Evolutionary conservation across 2,329 filamentous ascomycete genomes (phyloP).

Genomic region (Colletotrichum noveboracense): DNA sequence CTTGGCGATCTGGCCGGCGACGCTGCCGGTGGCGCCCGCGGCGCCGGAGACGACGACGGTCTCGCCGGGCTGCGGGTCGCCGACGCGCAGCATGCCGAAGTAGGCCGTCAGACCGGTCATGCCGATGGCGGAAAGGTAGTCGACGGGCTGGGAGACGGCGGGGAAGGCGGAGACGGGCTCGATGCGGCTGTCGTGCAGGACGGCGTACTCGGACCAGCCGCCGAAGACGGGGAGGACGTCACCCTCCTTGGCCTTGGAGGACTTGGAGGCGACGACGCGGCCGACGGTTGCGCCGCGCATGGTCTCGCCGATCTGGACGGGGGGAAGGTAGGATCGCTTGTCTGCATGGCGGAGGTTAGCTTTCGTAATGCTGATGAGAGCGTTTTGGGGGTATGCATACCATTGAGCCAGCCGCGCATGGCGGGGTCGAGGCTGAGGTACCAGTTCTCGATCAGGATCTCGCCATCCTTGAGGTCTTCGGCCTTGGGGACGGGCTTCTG

Average conservation of each 20-base stretch:
- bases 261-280: constrained; percentile 67
- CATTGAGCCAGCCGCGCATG: constrained; percentile 77
- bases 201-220: constrained; percentile 72
- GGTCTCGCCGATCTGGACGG: constrained; percentile 69
- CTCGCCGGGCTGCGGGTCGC: constrained; percentile 70
- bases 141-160: constrained; percentile 50
- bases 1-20: constrained; percentile 81
- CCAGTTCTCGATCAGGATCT: constrained; percentile 65
- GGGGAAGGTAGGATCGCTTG: constrained; percentile 66
- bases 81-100: constrained; percentile 74
- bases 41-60: constrained; percentile 80
- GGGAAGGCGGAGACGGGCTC: constrained; percentile 46
- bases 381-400: constrained; percentile 33
- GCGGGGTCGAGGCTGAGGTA: constrained; percentile 77
- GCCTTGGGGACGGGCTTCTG: constrained; percentile 55
- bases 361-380: no score
- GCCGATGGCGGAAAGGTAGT: constrained; percentile 67
- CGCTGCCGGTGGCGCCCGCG: constrained; percentile 77
- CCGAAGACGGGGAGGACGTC: constrained; percentile 58
- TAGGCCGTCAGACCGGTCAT: constrained; percentile 78
- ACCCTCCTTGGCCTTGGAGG: constrained; percentile 58
- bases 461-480: constrained; percentile 63
- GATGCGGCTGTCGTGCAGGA: constrained; percentile 59
- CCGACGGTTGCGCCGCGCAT: constrained; percentile 71
- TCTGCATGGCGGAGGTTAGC: constrained; percentile 33